Evolutionary conservation across 1,284 basidiomycete genomes (phyloP).

Genomic region (Anthracocystis setariae): DNA sequence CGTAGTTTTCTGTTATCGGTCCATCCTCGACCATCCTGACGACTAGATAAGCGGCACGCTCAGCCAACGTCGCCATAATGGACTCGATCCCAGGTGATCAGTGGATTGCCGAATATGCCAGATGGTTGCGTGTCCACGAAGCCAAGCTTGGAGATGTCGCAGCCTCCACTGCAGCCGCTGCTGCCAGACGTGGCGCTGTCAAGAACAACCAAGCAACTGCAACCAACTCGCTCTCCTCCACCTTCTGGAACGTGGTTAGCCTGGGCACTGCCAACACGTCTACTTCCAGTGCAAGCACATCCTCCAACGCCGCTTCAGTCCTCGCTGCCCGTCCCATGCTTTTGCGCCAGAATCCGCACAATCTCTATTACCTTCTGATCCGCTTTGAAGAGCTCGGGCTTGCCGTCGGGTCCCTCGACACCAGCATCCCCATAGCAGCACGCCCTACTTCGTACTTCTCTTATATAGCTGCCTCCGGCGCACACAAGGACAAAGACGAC

Average conservation of each 20-base stretch:
- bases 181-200: conserved; percentile 11
- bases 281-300: background rate
- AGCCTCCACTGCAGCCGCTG: conserved; percentile 15
- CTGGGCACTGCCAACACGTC: conserved; percentile 18
- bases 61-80: conserved; percentile 21
- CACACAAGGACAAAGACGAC: conserved; percentile 69
- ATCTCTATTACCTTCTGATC: conserved; percentile 86
- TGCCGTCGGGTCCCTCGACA: conserved; percentile 80
- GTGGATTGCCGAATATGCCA: conserved; percentile 55
- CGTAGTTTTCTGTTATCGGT: too few species aligned
- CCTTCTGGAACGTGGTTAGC: conserved; percentile 42
- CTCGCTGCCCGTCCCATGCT: conserved; percentile 65
- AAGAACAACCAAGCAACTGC: conserved; percentile 2
- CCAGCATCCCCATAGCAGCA: conserved; percentile 68
- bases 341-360: conserved; percentile 80
- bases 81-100: conserved; percentile 51
- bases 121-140: conserved; percentile 56
- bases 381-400: conserved; percentile 82
- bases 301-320: conserved; percentile 2
- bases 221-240: conserved; percentile 15
- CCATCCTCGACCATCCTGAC: too few species aligned
- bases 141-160: conserved; percentile 45
- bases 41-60: too few species aligned
- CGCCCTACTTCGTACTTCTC: conserved; percentile 72
- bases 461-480: conserved; percentile 31